Percentiles rank a stretch among this genome's conserved stretches.
phyloP scores from a whole-genome alignment of 495 filamentous ascomycete species.

The Lasiosphaeria miniovina region DNA sequence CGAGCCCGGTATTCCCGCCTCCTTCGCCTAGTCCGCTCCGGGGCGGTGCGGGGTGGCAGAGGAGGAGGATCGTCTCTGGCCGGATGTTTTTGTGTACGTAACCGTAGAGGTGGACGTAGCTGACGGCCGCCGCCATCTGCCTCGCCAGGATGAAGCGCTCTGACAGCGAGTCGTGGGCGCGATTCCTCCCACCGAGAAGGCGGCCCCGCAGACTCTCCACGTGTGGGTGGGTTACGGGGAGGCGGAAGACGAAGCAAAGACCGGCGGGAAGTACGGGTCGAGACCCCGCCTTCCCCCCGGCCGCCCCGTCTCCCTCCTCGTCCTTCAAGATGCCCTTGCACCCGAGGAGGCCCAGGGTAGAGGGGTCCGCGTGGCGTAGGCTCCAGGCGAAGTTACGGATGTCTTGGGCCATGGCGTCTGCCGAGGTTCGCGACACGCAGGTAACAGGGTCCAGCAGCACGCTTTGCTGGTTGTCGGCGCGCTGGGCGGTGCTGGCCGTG shows the following conservation, averaged over 20 bases:
- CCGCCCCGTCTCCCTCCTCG: too few species aligned
- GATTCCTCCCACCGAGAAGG: not conserved
- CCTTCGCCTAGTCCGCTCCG: too few species aligned
- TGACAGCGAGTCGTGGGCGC: slow-evolving; percentile 6
- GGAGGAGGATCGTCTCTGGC: slow-evolving; percentile 50
- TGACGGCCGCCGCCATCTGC: slow-evolving; percentile 41
- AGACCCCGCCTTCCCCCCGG: too few species aligned
- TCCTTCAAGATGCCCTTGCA: slow-evolving; percentile 32
- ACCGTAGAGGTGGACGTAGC: slow-evolving; percentile 47
- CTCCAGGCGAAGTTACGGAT: not conserved
- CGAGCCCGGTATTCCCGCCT: not conserved
- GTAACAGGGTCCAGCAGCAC: slow-evolving; percentile 31
- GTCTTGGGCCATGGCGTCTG: too few species aligned
- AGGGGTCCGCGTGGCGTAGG: slow-evolving; percentile 27
- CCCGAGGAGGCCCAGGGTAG: slow-evolving; percentile 46
- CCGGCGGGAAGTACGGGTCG: too few species aligned
- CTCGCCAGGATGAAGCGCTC: slow-evolving; percentile 34
- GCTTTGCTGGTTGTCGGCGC: slow-evolving; percentile 10
- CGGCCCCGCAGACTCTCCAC: slow-evolving; percentile 1
- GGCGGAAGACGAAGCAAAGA: slow-evolving; percentile 21
- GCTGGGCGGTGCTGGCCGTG: slow-evolving; percentile 22
- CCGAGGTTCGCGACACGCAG: slow-evolving; percentile 38
- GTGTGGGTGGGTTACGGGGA: slow-evolving; percentile 3
- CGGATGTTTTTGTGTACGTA: slow-evolving; percentile 60
- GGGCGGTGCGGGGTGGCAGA: slow-evolving; percentile 23